Conservation (phyloP, 306 rosid genomes). For the Cicer yamashitae region DNA sequence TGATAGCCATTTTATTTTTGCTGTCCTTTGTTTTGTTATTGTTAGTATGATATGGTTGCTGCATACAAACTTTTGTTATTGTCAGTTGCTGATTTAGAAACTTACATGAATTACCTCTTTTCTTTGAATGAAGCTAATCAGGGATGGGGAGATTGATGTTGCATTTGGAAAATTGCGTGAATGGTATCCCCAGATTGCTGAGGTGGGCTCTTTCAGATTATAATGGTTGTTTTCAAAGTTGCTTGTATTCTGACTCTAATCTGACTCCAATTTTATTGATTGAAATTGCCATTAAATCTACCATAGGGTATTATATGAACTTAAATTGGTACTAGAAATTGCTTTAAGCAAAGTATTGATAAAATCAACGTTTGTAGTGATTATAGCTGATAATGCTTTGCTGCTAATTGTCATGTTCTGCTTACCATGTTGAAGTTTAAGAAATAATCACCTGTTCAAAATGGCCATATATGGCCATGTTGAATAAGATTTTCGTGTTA, state of each 20-base stretch:
- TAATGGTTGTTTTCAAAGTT: slow-evolving; percentile 2
- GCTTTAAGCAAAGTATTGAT: slow-evolving; percentile 23
- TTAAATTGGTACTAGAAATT: slow-evolving; percentile 3
- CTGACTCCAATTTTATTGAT: slow-evolving; percentile 31
- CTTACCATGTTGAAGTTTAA: not conserved
- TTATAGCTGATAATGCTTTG: slow-evolving; percentile 34
- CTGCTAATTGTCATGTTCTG: slow-evolving; percentile 32
- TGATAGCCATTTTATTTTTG: not conserved
- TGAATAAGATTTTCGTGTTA: slow-evolving; percentile 22
- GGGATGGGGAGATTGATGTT: slow-evolving; percentile 84
- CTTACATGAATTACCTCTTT: slow-evolving; percentile 47
- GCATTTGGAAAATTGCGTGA: slow-evolving; percentile 81
- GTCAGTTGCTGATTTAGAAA: slow-evolving; percentile 31
- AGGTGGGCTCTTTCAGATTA: slow-evolving; percentile 63
- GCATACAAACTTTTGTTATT: not conserved
- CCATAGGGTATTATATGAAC: slow-evolving; percentile 6
- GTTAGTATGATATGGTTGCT: slow-evolving; percentile 25
- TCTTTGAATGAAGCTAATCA: slow-evolving; percentile 72
- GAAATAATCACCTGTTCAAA: slow-evolving; percentile 21
- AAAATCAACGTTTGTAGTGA: not conserved
- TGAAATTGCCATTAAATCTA: slow-evolving; percentile 24
- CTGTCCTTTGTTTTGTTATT: slow-evolving; percentile 31
- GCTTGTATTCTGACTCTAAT: slow-evolving; percentile 21
- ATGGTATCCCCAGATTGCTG: slow-evolving; percentile 94
- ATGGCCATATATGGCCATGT: slow-evolving; percentile 17